Base-by-base conservation (phyloP, 768 basidiomycete species). In the Strobilomyces dryophilus region DNA sequence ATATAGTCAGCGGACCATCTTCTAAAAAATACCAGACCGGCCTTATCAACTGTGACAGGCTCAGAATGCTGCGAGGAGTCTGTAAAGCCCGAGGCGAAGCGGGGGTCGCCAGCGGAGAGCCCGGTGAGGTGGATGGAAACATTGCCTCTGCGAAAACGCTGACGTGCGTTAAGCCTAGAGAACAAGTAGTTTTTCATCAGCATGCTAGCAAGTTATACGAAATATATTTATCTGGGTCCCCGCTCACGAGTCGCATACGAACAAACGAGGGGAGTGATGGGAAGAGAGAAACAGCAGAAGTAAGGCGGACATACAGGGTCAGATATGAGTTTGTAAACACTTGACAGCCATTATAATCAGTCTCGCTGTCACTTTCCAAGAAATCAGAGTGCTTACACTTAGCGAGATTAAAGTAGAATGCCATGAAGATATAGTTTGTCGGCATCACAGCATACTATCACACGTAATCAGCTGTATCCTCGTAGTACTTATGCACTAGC, bases 301-400 rank as follows among this genome's bases (percentile, higher is more conserved):
- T n/a, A n/a, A n/a, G n/a, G n/a, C n/a, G 8, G 21, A 61, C 66
- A 51, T 51, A 71, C 66, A 67, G 73, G 5, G 81, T 79, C 8
- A 84, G 72, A 58, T 81, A 81, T 8, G 81, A 78, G 56, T 82
- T 82, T 14, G 78, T 69, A 57, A 82, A 83, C 24, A 83, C 79
- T 83, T 40, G 7, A 27, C 0, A 39, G 41, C 7, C 21, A 3
- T n/a, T n/a, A n/a, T n/a, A 20, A 4, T 39, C 12, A 32, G 21
- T 10, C 6, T 32, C 15, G 18, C 5, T 17, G 18, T 29, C 36
- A 17, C 15, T n/a, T 14, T 6, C n/a, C 0, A 1, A 11, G n/a
- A 14, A 15, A 8, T 14, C 31, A 7, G 9, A 36, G 9, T n/a
- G 56, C 80, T 57, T 45, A 81, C 81, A 57, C 65, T 83, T 82